Base-by-base conservation (phyloP, 805 yeast genomes). In the Metschnikowia matae region DNA sequence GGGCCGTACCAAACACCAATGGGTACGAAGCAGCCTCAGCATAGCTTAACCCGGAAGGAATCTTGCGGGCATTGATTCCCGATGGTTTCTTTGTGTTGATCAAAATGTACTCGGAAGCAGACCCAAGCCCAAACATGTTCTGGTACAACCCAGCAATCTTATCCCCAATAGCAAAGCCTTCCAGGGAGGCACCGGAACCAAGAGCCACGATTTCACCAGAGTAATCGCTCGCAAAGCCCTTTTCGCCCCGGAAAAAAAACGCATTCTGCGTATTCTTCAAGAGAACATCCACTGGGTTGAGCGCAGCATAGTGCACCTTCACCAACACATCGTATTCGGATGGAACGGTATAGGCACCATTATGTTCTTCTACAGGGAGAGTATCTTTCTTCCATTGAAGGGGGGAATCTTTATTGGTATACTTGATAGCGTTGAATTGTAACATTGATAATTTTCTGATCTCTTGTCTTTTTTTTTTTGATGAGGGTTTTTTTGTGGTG, bases 21-120 rank as follows among this genome's bases (percentile, higher is more conserved):
- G 89, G 86, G 67, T 79, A 77, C 0, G 88, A 78, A 2, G 87
- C 85, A 44, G 91, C 89, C 57, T 82, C 79, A 35, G 69, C 78
- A 49, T 71, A 64, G 2, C 78, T 57, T 42, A 86, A 52, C 23
- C 68, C 70, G 4, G 64, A 62, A 2, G 74, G 71, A 14, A 89
- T 85, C 35, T 45, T 45, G 44, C 77, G 75, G 43, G 69, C 70
- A 21, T 75, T 59, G 23, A 81, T 60, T 0, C 75, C 66, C 2
- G 49, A 34, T 3, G 61, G 52, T 6, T 56, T 60, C 3, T 47
- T 51, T 4, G 70, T 67, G 47, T 80, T 72, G 18, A 79, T 40
- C 18, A 74, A 54, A 32, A 79, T 48, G 57, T 79, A 82, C 54
- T 81, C 79, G 3, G 73, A 54, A n/a, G 75, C 56, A 1, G 85